These are phyloP conservation scores for Zygoascus ofunaensis DNA, from an alignment of 805 yeast species.

Conservation along the genomic window DNA sequence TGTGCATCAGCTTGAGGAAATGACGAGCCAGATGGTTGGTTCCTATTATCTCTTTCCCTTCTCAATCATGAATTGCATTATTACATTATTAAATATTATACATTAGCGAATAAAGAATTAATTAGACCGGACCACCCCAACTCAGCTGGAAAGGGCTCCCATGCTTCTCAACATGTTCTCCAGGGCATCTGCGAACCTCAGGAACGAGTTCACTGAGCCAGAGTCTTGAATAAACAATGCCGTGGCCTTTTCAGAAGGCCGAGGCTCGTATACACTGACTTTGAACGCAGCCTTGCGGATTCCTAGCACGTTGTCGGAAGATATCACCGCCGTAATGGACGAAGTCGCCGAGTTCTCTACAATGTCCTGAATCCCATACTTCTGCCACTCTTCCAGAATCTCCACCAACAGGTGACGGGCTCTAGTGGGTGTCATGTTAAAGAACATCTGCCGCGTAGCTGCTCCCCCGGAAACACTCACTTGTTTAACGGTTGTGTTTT, in stretches of 20 bases:
- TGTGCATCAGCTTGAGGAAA: no score
- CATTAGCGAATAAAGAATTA: no score
- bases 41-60: no score
- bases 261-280: conserved; percentile 13
- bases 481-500: neutral
- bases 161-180: conserved; percentile 21
- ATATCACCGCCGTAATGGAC: conserved; percentile 26
- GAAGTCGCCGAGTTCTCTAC: conserved; percentile 20
- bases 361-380: conserved; percentile 29
- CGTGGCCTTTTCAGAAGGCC: conserved; percentile 12
- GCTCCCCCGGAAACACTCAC: conserved; percentile 1
- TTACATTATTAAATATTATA: no score
- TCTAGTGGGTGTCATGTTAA: conserved; percentile 21
- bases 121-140: no score
- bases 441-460: conserved; percentile 20
- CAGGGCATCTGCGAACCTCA: conserved; percentile 24
- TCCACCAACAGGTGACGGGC: conserved; percentile 25
- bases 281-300: conserved; percentile 26
- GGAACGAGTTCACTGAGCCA: conserved; percentile 25
- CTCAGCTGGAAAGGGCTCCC: no score
- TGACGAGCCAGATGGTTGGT: no score
- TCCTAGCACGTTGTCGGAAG: conserved; percentile 27
- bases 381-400: conserved; percentile 29
- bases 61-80: no score
- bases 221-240: conserved; percentile 21